Evolutionary conservation across 768 basidiomycete species (phyloP), one percentile per base, ranked within the genome.

Genomic region (Psilocybe tampanensis): DNA sequence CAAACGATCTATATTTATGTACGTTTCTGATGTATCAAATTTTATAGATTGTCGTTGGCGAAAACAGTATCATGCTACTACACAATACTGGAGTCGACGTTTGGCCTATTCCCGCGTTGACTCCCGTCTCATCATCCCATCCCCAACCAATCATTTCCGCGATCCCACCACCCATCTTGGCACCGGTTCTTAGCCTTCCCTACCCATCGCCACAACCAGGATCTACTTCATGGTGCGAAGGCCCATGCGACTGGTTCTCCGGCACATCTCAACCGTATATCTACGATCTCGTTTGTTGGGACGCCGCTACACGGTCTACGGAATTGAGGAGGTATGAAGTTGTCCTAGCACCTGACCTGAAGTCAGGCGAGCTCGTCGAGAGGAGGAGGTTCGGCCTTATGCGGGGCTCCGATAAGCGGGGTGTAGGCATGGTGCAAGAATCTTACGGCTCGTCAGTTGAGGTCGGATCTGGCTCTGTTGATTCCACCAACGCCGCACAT

Each of bases 181-280:
- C 29, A 17, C 54, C 41, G 8, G 7, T 8, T 11, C 13, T 55
- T 23, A 41, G 21, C 4, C 23, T 60, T 4, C 44, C 41, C 3
- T 58, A 58, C 24, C 59, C 52, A 24, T 23, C 4, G 0, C 21
- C 33, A 2, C n/a, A 29, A n/a, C 39, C 47, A 13, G 19, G 23
- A n/a, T 34, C 41, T n/a, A 53, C 45, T 2, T 21, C 22, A 0
- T 51, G 50, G 21, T 58, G 53, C 39, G 55, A 47, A 13, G 62
- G 59, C 0, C 59, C 59, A 0, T 60, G 62, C 43, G 62, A 63
- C 39, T 63, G 62, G 62, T 63, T 58, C 47, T 63, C 62, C 7
- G 62, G 62, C 4, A 55, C 50, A 12, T 3, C 44, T 9, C 51
- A 56, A 33, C 62, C 59, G 3, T 29, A 23, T 15, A 34, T 52